Base-by-base conservation (phyloP, 2,329 filamentous ascomycete species). In the Biscogniauxia marginata region DNA sequence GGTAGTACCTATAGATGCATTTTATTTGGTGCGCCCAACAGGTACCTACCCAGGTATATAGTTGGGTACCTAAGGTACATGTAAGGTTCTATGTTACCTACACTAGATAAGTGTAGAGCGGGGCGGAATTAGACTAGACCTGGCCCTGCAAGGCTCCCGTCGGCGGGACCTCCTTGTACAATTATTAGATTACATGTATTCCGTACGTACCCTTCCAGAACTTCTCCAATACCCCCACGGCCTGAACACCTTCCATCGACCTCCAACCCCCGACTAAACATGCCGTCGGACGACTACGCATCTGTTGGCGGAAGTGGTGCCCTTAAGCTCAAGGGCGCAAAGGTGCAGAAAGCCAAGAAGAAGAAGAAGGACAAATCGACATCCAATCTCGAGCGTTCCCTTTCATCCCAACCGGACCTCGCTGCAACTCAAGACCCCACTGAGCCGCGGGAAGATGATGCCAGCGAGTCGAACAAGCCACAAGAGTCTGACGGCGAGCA, bases 281-380 rank as follows among this genome's bases (percentile, higher is more conserved):
- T 92, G 89, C 83, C 87, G 21, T 81, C 84, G 54, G 87, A 90
- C 72, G 90, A 96, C 65, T 96, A 96, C 77, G 74, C 81, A 49
- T 77, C 84, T 60, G 74, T 79, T 55, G 81, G 83, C 58, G 81
- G 85, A 56, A 85, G 87, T 67, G 91, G 91, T 65, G 88, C 88
- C 59, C 83, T 97, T 30, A 93, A 91, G 71, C 83, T 97, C 58
- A 97, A 97, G 77, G 91, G 92, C 67, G 83, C 79, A 59, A 87
- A 86, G 67, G 77, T 84, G 24, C 72, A 81, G 60, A 86, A 84
- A 67, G 77, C 84, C 62, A 85, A 88, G 68, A 88, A 86, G 71
- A 79, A 77, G 66, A 73, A 77, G 61, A 76, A 75, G 63, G 74
- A 75, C 63, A 68, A 67, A 50, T 75, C 53, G 21, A 67, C 64